Conservation (phyloP, 2,329 filamentous ascomycete genomes). For the Cercospora zeae-maydis region DNA sequence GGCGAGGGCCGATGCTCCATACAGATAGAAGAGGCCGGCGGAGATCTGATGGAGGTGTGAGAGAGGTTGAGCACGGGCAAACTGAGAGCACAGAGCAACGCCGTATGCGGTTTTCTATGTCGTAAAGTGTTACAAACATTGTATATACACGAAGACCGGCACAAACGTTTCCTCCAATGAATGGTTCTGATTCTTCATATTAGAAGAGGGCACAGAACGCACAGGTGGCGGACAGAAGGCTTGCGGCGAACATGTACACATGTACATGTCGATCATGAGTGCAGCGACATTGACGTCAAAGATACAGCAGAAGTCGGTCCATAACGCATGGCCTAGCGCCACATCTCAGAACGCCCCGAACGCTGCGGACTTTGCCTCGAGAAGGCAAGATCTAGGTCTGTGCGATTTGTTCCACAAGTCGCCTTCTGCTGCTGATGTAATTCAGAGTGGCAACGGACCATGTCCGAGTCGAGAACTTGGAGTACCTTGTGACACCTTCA, state of each 20-base stretch:
- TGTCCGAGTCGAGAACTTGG: neutral
- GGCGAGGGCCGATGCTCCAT: constrained; percentile 89
- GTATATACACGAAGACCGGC: constrained; percentile 11
- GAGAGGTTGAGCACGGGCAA: neutral
- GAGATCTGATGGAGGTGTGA: neutral
- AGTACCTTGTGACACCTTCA: neutral
- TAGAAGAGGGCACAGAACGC: neutral
- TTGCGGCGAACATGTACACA: neutral
- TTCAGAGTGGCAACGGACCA: neutral
- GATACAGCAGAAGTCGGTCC: no score
- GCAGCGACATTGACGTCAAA: no score
- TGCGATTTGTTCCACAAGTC: neutral
- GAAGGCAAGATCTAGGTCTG: no score
- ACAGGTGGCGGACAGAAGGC: neutral
- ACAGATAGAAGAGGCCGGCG: constrained; percentile 27
- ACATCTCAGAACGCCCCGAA: no score
- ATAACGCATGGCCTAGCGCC: no score
- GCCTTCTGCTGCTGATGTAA: neutral
- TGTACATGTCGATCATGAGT: neutral
- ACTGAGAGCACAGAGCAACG: neutral
- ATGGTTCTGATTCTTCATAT: neutral
- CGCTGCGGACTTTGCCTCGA: no score
- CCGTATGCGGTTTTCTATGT: constrained; percentile 16
- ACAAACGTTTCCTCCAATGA: neutral
- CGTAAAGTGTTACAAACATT: constrained; percentile 12